Evolutionary conservation across 78 protist genomes (phyloP), one percentile per base, ranked within the genome.

Genomic region (Chrysochromulina parva): DNA sequence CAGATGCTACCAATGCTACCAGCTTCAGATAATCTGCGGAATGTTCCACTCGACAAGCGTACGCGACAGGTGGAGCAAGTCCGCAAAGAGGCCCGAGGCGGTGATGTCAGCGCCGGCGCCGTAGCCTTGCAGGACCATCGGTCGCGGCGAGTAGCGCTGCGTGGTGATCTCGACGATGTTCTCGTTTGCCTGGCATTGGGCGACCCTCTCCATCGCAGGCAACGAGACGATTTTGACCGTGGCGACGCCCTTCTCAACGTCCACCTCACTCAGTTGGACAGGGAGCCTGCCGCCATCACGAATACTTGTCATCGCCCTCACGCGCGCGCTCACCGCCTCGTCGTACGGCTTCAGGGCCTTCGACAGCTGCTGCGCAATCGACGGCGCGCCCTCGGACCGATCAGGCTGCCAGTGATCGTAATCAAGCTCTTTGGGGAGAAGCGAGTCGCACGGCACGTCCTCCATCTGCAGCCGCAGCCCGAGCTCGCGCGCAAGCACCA

Each of bases 401-500:
- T 13, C 7, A 58, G 13, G 7, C 24, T 58, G 62, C 24, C 24
- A 58, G 62, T 58, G 24, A 58, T 58, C 62, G 7, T 13, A 58
- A 58, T 58, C 24, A 7, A 58, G 62, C 62, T 58, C 13, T 7
- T 7, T 7, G 13, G 62, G 24, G 13, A 13, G 62, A 58, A 58
- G 13, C 13, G 62, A 58, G 7, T 58, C 24, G 62, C 71, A 20
- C 71, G 9, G 9, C 28, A 65, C 71, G 71, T 65, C 71, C 71
- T 65, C 71, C 9, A 65, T 10, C 26, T 65, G n/a, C 28, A 65
- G 26, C 28, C n/a, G 10, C 9, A 65, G 71, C 9, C 71, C 71
- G 28, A 65, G 71, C 71, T 88, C 91, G 58, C 91, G 90, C n/a
- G 53, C 92, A 19, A 87, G 76, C 50, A 92, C 88, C 17, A 62